Evolutionary conservation across 2,329 filamentous ascomycete species (phyloP).

Genomic region (Pseudogymnoascus sp.): DNA sequence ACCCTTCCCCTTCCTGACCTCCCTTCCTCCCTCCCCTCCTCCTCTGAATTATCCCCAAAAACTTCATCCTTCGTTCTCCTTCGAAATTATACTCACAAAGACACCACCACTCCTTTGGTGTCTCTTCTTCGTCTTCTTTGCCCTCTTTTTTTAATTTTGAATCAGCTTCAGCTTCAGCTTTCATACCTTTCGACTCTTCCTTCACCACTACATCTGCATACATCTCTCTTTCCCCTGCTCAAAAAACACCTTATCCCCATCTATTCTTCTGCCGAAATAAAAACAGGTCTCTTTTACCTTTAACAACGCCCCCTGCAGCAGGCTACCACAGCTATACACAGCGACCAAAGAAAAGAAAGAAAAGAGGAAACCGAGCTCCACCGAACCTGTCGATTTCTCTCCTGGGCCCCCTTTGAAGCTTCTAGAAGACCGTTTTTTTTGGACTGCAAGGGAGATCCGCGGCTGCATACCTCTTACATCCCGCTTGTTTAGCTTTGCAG

Average conservation of each 20-base stretch:
- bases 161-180: constrained; percentile 12
- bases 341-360: not conserved
- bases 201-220: no score
- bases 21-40: not conserved
- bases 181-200: constrained; percentile 18
- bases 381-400: not conserved
- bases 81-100: not conserved
- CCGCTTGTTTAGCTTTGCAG: not conserved
- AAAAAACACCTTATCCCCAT: constrained; percentile 14
- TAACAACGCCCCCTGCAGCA: not conserved
- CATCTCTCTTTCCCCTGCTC: constrained; percentile 13
- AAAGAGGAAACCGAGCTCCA: not conserved
- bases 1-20: not conserved
- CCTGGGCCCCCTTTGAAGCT: not conserved
- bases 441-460: not conserved
- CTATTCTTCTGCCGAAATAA: constrained; percentile 14
- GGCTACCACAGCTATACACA: not conserved
- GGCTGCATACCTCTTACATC: not conserved
- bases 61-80: not conserved
- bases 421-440: not conserved
- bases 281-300: not conserved
- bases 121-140: constrained; percentile 14
- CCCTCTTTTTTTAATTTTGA: constrained; percentile 12
- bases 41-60: not conserved
- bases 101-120: constrained; percentile 8